Percentiles rank a stretch among this genome's conserved stretches.
Conservation (phyloP, 2,329 filamentous ascomycete species). For the Penicillium sp. region DNA sequence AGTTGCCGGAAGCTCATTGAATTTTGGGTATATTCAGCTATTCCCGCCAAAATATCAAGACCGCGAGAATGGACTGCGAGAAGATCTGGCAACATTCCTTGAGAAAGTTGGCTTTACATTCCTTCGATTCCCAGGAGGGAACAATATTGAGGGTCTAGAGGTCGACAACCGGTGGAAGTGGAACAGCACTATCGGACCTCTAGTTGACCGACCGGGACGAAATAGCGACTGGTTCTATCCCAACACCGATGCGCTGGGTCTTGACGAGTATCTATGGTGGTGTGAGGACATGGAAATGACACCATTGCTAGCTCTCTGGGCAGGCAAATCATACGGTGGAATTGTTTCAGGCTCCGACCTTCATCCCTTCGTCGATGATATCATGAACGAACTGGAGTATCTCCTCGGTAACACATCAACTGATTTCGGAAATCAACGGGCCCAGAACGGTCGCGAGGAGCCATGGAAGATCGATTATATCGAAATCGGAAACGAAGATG, state of each 20-base stretch:
- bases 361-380: constrained; percentile 59
- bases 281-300: constrained; percentile 62
- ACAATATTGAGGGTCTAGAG: constrained; percentile 52
- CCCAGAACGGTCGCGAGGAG: constrained; percentile 58
- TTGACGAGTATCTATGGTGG: constrained; percentile 62
- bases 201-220: constrained; percentile 53
- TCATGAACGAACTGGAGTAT: constrained; percentile 65
- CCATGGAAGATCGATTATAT: constrained; percentile 62
- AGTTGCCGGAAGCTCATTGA: constrained; percentile 20
- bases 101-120: constrained; percentile 58
- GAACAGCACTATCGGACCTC: constrained; percentile 46
- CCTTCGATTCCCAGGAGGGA: constrained; percentile 66
- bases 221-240: constrained; percentile 60
- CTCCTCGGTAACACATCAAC: constrained; percentile 56
- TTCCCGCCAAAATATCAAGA: constrained; percentile 30
- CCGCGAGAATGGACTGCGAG: constrained; percentile 56
- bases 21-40: constrained; percentile 28
- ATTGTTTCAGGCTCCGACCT: constrained; percentile 53
- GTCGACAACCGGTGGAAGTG: constrained; percentile 39
- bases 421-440: constrained; percentile 59
- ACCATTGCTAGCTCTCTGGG: constrained; percentile 59
- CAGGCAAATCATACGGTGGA: constrained; percentile 55
- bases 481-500: constrained; percentile 69
- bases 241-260: constrained; percentile 63
- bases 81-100: constrained; percentile 57